These are phyloP conservation scores for Durusdinium trenchii DNA, from an alignment of 73 alveolate species.

Conservation along the genomic window DNA sequence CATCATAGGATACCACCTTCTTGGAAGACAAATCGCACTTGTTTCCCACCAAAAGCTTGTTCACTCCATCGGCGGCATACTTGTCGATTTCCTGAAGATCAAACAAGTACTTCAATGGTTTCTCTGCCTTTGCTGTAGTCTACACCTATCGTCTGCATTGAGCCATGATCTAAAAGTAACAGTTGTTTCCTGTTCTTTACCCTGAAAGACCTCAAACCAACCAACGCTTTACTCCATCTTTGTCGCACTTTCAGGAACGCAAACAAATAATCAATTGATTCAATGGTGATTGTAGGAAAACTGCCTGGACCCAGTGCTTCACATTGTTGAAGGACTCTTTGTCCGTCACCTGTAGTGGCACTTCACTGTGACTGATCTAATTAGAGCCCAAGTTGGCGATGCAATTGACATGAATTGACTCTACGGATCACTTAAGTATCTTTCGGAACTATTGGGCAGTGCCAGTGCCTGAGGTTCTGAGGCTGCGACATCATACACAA, in stretches of 20 bases:
- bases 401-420: no score
- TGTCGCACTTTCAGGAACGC: not conserved
- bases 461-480: not conserved
- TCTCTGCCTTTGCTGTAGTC: no score
- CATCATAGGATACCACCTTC: conserved; percentile 96
- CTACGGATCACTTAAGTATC: no score
- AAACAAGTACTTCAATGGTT: no score
- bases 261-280: not conserved
- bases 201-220: not conserved
- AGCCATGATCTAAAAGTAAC: no score
- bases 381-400: no score
- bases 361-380: not conserved
- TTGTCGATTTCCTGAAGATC: conserved; percentile 87
- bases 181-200: not conserved
- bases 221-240: not conserved
- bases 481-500: conserved; percentile 34
- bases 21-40: conserved; percentile 94
- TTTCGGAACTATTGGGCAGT: no score
- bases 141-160: no score
- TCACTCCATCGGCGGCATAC: conserved; percentile 94
- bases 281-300: not conserved
- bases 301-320: conserved; percentile 95
- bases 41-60: conserved; percentile 95
- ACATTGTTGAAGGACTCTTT: conserved; percentile 96
- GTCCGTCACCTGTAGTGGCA: conserved; percentile 68